A percentile compares a stretch with the other conserved stretches of the same genome.
These are phyloP conservation scores for Ophiostoma montium DNA, from an alignment of 2,329 filamentous ascomycete genomes.

Conservation along the genomic window DNA sequence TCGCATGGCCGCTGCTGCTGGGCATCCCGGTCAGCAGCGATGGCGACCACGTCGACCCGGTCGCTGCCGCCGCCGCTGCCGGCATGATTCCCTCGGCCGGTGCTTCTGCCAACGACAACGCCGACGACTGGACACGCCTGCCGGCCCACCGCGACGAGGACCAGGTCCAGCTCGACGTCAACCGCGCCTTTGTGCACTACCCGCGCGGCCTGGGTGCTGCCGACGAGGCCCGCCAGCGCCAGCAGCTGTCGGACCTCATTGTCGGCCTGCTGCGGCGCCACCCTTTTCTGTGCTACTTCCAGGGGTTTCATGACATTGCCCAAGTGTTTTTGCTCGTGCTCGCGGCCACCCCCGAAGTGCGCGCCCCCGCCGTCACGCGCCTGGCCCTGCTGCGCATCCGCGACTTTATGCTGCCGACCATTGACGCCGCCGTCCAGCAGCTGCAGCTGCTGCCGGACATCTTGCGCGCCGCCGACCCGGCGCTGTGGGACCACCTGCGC, in stretches of 20 bases:
- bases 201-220: constrained; percentile 56
- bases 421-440: constrained; percentile 69
- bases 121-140: constrained; percentile 42
- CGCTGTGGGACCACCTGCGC: constrained; percentile 61
- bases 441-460: constrained; percentile 79
- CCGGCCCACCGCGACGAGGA: constrained; percentile 74
- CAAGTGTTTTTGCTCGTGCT: constrained; percentile 88
- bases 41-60: not conserved
- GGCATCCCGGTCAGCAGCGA: constrained; percentile 18
- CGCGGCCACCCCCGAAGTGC: constrained; percentile 34
- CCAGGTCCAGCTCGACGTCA: constrained; percentile 83
- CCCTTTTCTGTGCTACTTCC: constrained; percentile 85
- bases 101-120: constrained; percentile 8
- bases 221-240: constrained; percentile 57
- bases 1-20: constrained; percentile 58
- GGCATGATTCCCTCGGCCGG: no score
- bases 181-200: constrained; percentile 96
- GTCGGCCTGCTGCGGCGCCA: constrained; percentile 64
- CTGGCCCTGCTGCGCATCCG: constrained; percentile 82
- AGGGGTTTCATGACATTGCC: constrained; percentile 96
- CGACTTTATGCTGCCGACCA: constrained; percentile 91
- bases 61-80: constrained; percentile 11
- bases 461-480: constrained; percentile 55
- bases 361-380: constrained; percentile 54
- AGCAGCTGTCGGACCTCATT: constrained; percentile 68